Percentiles rank a stretch among this genome's conserved stretches.
Conservation (phyloP, 2,329 filamentous ascomycete species). For the Calonectria honghensis region DNA sequence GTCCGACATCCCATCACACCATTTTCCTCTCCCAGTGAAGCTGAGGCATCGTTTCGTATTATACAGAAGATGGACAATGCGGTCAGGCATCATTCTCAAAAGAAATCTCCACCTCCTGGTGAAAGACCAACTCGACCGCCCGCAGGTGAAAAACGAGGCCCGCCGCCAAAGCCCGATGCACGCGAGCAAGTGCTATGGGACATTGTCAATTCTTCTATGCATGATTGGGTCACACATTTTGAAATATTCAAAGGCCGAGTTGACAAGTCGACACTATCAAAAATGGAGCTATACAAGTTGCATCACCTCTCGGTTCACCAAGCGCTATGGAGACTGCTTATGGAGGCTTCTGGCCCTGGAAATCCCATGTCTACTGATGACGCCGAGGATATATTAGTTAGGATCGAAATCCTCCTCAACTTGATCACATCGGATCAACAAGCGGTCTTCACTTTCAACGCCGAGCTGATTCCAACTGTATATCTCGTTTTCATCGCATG, state of each 20-base stretch:
- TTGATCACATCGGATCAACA: neutral
- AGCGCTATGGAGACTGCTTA: neutral
- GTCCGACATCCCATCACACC: slow-evolving; percentile 13
- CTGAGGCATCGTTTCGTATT: neutral
- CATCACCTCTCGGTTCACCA: slow-evolving; percentile 8
- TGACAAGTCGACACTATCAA: slow-evolving; percentile 9
- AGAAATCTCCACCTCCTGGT: neutral
- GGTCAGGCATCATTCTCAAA: slow-evolving; percentile 10
- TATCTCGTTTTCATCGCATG: slow-evolving; percentile 20
- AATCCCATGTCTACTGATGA: neutral
- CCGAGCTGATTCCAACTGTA: slow-evolving; percentile 15
- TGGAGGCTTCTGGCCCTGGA: slow-evolving; percentile 7
- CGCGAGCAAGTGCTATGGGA: slow-evolving; percentile 4
- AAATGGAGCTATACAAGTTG: slow-evolving; percentile 7
- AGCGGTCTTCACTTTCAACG: slow-evolving; percentile 20
- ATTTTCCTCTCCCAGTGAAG: slow-evolving; percentile 4
- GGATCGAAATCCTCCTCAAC: neutral
- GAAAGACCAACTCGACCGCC: neutral
- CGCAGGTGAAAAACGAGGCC: neutral
- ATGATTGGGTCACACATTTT: slow-evolving; percentile 19
- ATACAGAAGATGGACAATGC: slow-evolving; percentile 17
- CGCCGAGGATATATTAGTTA: neutral
- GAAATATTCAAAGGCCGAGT: slow-evolving; percentile 16
- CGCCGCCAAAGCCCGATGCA: slow-evolving; percentile 3
- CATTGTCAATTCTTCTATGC: slow-evolving; percentile 20